Evolutionary conservation across 768 basidiomycete species (phyloP).

Genomic region (Lactarius vividus): DNA sequence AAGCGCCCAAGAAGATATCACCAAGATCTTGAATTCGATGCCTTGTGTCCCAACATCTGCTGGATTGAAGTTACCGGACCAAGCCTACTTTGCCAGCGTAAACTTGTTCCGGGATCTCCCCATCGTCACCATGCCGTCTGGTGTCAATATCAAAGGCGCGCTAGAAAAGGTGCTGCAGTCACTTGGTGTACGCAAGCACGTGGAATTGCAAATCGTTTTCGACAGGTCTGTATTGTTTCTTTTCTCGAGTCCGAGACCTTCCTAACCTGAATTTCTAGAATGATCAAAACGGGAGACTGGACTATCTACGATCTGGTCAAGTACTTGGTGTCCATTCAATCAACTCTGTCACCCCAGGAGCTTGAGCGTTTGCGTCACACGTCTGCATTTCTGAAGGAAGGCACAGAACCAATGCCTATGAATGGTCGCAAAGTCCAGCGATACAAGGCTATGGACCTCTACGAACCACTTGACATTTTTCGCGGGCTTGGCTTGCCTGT

Average conservation of each 20-base stretch:
- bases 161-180: slow-evolving; percentile 69
- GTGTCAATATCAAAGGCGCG: slow-evolving; percentile 56
- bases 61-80: slow-evolving; percentile 69
- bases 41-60: slow-evolving; percentile 51
- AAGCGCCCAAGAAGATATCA: slow-evolving; percentile 43
- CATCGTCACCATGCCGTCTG: slow-evolving; percentile 69
- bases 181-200: slow-evolving; percentile 86
- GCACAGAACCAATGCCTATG: slow-evolving; percentile 27
- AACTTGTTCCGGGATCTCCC: slow-evolving; percentile 90
- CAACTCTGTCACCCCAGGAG: slow-evolving; percentile 57
- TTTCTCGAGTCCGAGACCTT: background rate
- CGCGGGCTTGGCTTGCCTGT: slow-evolving; percentile 74
- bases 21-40: slow-evolving; percentile 42
- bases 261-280: slow-evolving; percentile 42
- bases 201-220: slow-evolving; percentile 93
- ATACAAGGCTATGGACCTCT: slow-evolving; percentile 69
- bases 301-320: slow-evolving; percentile 78
- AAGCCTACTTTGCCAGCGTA: slow-evolving; percentile 82
- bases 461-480: slow-evolving; percentile 77
- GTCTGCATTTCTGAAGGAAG: slow-evolving; percentile 71
- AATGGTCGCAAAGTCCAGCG: slow-evolving; percentile 42
- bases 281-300: slow-evolving; percentile 91
- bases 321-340: slow-evolving; percentile 82
- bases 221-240: slow-evolving; percentile 50
- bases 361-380: slow-evolving; percentile 56